phyloP scores from a whole-genome alignment of 106 monocot species.

The Agapanthus africanus region DNA sequence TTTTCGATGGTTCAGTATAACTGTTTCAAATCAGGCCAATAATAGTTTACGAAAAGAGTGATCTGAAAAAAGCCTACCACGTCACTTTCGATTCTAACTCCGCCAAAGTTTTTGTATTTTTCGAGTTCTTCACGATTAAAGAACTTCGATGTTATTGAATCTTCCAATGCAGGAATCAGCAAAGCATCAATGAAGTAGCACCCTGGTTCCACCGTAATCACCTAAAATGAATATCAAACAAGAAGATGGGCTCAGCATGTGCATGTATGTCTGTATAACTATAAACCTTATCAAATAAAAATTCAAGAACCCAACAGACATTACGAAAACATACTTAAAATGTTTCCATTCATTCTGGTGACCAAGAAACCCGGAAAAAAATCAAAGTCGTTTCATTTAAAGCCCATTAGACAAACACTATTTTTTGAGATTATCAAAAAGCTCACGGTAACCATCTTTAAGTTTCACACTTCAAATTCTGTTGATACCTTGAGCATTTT shows the following conservation, averaged over 20 bases:
- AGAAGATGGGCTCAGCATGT: background rate
- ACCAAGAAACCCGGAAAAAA: background rate
- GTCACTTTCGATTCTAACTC: slow-evolving; percentile 95
- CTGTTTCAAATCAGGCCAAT: background rate
- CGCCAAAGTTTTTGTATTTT: slow-evolving; percentile 70
- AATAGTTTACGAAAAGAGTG: background rate
- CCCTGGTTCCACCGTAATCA: slow-evolving; percentile 95
- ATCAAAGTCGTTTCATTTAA: no score
- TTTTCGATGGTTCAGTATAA: background rate
- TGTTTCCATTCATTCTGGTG: background rate
- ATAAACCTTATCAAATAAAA: background rate
- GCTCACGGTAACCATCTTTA: no score
- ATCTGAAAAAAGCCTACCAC: slow-evolving; percentile 46
- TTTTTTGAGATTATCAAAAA: no score
- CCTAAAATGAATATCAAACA: slow-evolving; percentile 37
- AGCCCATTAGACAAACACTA: no score
- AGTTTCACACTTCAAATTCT: no score
- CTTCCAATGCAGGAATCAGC: slow-evolving; percentile 56
- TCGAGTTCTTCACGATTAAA: slow-evolving; percentile 48
- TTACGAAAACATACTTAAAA: background rate
- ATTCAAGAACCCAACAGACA: background rate
- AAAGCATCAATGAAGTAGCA: slow-evolving; percentile 95
- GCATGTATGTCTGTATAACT: background rate
- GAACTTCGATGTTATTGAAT: slow-evolving; percentile 50
- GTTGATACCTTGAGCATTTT: no score